Conservation (phyloP, 176 grass and related monocot species). For the Carex littledalei region DNA sequence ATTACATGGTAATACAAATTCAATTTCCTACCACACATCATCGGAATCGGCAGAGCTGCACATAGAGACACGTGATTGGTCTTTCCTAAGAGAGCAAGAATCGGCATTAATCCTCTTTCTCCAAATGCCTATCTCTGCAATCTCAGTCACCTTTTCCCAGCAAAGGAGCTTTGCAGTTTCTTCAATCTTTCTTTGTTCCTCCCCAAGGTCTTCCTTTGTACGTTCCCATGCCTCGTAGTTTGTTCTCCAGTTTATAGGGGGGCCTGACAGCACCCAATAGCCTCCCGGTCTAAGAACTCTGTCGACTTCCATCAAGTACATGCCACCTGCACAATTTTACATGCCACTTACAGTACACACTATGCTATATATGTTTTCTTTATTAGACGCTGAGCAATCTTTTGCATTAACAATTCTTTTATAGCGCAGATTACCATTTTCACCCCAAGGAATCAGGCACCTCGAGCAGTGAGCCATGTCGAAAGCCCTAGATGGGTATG, state of each 20-base stretch:
- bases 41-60: conserved; percentile 48
- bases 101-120: conserved; percentile 52
- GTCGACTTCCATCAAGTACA: conserved; percentile 97
- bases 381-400: neutral
- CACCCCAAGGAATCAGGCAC: conserved; percentile 83
- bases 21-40: conserved; percentile 58
- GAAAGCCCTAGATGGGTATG: conserved; percentile 70
- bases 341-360: too few species aligned
- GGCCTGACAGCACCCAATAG: conserved; percentile 92
- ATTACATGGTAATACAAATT: neutral
- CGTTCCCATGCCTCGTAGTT: conserved; percentile 55
- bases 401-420: neutral
- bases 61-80: neutral
- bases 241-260: conserved; percentile 79
- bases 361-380: too few species aligned
- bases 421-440: conserved; percentile 39
- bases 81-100: conserved; percentile 29
- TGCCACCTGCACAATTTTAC: conserved; percentile 32
- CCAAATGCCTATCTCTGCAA: conserved; percentile 60
- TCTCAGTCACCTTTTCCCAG: conserved; percentile 84
- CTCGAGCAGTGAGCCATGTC: conserved; percentile 98
- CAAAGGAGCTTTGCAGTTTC: conserved; percentile 63
- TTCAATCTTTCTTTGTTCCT: conserved; percentile 68
- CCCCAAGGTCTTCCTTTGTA: conserved; percentile 54
- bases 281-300: conserved; percentile 76